These are phyloP conservation scores for Williopsis jadinii DNA, from an alignment of 1,139 yeast species.

Conservation along the genomic window DNA sequence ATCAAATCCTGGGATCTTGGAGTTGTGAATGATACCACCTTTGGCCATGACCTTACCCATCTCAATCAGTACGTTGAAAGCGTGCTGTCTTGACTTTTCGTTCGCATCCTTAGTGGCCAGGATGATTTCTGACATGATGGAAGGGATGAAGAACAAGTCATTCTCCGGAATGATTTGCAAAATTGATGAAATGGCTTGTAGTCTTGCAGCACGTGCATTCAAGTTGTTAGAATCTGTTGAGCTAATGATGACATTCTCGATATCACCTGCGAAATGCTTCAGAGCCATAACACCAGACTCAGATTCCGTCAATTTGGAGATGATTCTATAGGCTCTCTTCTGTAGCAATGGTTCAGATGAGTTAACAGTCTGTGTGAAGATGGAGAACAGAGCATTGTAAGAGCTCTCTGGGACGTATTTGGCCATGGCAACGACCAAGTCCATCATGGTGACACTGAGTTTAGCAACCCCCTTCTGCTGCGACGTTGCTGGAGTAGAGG, in stretches of 20 bases:
- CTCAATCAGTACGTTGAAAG: constrained; percentile 66
- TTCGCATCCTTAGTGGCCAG: constrained; percentile 90
- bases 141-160: constrained; percentile 72
- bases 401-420: constrained; percentile 69
- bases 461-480: constrained; percentile 37
- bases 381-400: constrained; percentile 68
- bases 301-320: constrained; percentile 62
- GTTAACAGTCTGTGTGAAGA: constrained; percentile 64
- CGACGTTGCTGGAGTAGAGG: constrained; percentile 17
- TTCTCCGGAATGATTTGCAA: constrained; percentile 53
- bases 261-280: constrained; percentile 43
- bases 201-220: constrained; percentile 77
- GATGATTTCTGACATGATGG: constrained; percentile 79
- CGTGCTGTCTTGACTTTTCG: constrained; percentile 81
- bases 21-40: constrained; percentile 65
- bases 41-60: constrained; percentile 73
- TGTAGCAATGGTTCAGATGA: constrained; percentile 65
- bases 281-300: constrained; percentile 56
- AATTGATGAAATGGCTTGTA: constrained; percentile 57
- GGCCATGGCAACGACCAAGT: constrained; percentile 79
- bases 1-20: constrained; percentile 65
- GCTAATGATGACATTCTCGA: constrained; percentile 53
- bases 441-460: constrained; percentile 82
- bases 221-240: constrained; percentile 56
- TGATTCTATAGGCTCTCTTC: constrained; percentile 82